A percentile compares a stretch with the other conserved stretches of the same genome.
Evolutionary conservation across 129 eudicot genomes (phyloP).

Genomic region (Logfia minima): DNA sequence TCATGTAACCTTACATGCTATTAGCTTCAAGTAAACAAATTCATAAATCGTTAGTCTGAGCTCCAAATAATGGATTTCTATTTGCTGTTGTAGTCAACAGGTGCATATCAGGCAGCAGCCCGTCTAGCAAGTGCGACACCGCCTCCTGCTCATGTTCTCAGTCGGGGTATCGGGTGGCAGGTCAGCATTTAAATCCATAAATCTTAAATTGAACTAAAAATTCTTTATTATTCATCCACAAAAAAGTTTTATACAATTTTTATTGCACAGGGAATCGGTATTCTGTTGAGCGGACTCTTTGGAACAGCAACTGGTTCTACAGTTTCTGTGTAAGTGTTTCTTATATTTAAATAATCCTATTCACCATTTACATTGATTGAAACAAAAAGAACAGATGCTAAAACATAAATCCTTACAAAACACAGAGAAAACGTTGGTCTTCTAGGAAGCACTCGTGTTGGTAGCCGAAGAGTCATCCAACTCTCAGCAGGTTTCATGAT

Average conservation of each 20-base stretch:
- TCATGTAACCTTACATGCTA: no score
- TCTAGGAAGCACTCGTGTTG: constrained; percentile 98
- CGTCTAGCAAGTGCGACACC: constrained; percentile 99
- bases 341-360: not conserved
- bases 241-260: not conserved
- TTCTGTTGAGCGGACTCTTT: constrained; percentile 83
- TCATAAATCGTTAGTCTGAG: no score
- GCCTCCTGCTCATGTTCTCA: constrained; percentile 98
- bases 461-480: constrained; percentile 96
- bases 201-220: not conserved
- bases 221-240: not conserved
- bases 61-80: not conserved
- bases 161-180: constrained; percentile 99
- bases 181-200: constrained; percentile 35
- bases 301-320: constrained; percentile 94
- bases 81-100: constrained; percentile 66
- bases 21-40: no score
- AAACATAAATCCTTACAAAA: constrained; percentile 4
- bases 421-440: constrained; percentile 94
- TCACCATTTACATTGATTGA: not conserved
- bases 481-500: constrained; percentile 98
- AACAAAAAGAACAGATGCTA: not conserved
- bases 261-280: constrained; percentile 71
- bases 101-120: constrained; percentile 95
- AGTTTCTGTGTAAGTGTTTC: constrained; percentile 76